These are phyloP conservation scores for Nigrospora osmanthi DNA, from an alignment of 2,329 filamentous ascomycete genomes.

Conservation along the genomic window DNA sequence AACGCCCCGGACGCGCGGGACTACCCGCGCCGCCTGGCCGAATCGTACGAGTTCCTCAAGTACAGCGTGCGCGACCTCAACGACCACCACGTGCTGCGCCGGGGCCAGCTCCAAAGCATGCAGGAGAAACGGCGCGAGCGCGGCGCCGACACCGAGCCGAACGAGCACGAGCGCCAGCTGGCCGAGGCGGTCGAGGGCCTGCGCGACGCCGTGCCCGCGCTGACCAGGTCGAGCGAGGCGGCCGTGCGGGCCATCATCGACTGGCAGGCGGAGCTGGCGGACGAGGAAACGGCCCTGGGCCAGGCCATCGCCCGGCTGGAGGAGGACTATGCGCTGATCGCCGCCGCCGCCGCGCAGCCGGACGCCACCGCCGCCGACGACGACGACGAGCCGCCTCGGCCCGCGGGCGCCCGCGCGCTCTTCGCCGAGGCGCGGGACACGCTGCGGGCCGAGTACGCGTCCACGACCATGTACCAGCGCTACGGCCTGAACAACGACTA, in stretches of 20 bases:
- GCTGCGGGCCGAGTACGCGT: constrained; percentile 33
- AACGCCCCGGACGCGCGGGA: constrained; percentile 28
- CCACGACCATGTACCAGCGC: constrained; percentile 32
- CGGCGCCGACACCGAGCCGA: constrained; percentile 22
- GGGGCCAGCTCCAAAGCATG: constrained; percentile 21
- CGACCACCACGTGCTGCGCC: constrained; percentile 30
- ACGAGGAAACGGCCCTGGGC: constrained; percentile 31
- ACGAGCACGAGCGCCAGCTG: constrained; percentile 26
- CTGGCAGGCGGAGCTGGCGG: constrained; percentile 38
- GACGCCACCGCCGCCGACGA: no score
- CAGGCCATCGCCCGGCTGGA: constrained; percentile 23
- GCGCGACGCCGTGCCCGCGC: constrained; percentile 26
- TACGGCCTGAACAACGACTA: constrained; percentile 53
- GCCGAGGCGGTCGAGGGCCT: constrained; percentile 31
- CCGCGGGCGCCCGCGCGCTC: constrained; percentile 22
- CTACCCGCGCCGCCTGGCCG: constrained; percentile 38
- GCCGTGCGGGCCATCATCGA: constrained; percentile 43
- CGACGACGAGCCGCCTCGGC: constrained; percentile 14
- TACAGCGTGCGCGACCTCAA: constrained; percentile 40
- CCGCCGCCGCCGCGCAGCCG: no score
- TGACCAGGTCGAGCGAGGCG: constrained; percentile 38
- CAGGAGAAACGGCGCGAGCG: constrained; percentile 24
- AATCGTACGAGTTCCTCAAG: constrained; percentile 34
- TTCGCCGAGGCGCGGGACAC: constrained; percentile 26
- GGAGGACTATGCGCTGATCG: constrained; percentile 8